Evolutionary conservation across 768 basidiomycete genomes (phyloP).

Genomic region (Tephrocybe sp.): DNA sequence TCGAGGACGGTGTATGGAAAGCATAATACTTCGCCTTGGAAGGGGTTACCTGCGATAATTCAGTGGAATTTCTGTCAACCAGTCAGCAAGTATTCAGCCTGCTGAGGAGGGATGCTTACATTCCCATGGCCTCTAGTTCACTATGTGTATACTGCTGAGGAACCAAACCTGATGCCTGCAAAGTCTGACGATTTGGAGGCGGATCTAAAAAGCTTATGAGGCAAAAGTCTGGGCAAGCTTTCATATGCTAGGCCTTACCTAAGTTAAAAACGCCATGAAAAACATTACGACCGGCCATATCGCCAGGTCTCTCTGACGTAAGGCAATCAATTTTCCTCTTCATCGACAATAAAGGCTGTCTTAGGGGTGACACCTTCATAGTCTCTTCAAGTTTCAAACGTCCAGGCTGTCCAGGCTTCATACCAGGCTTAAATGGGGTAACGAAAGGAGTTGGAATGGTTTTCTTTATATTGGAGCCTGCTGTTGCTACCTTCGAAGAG

Average conservation of each 20-base stretch:
- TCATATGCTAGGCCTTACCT: conserved; percentile 27
- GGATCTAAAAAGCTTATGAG: conserved; percentile 19
- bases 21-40: conserved; percentile 55
- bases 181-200: conserved; percentile 36
- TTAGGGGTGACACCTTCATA: conserved; percentile 15
- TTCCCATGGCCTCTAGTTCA: conserved; percentile 48
- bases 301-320: conserved; percentile 13
- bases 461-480: conserved; percentile 13
- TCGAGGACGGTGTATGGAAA: conserved; percentile 44
- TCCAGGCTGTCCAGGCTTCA: conserved; percentile 43
- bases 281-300: background rate
- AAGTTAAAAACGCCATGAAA: conserved; percentile 38
- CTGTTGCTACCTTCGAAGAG: conserved; percentile 6
- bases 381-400: conserved; percentile 24
- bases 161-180: conserved; percentile 45
- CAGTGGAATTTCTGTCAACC: conserved; percentile 41
- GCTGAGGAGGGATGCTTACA: conserved; percentile 35
- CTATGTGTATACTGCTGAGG: conserved; percentile 44
- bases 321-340: conserved; percentile 12
- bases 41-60: conserved; percentile 54
- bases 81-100: background rate
- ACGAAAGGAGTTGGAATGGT: conserved; percentile 43
- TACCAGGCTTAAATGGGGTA: conserved; percentile 60
- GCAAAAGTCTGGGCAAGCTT: too few species aligned
- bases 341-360: conserved; percentile 7